Evolutionary conservation across 2,329 filamentous ascomycete species (phyloP).

Genomic region (Aspergillus sp.): DNA sequence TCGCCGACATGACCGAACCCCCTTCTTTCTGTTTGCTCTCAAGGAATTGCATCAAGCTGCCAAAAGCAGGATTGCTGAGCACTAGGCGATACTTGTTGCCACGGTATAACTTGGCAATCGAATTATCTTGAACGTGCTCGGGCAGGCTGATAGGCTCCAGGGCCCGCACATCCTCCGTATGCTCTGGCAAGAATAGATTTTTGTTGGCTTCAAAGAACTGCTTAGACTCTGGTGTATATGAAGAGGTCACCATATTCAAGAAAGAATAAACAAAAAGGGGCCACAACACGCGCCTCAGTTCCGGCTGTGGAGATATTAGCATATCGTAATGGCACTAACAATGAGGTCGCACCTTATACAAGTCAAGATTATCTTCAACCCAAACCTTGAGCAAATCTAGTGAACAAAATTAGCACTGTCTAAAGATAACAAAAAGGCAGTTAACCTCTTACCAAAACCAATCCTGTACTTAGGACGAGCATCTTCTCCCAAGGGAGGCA

Average conservation of each 20-base stretch:
- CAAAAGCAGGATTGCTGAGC: slow-evolving; percentile 80
- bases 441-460: slow-evolving; percentile 57
- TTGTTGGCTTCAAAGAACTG: slow-evolving; percentile 71
- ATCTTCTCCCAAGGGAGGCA: slow-evolving; percentile 65
- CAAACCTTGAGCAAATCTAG: slow-evolving; percentile 70
- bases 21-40: slow-evolving; percentile 83
- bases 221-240: slow-evolving; percentile 70
- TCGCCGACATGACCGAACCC: slow-evolving; percentile 72
- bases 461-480: slow-evolving; percentile 76
- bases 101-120: slow-evolving; percentile 76
- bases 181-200: slow-evolving; percentile 70
- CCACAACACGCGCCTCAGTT: slow-evolving; percentile 85
- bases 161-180: slow-evolving; percentile 74
- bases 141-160: slow-evolving; percentile 74
- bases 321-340: background rate
- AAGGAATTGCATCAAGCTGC: slow-evolving; percentile 80
- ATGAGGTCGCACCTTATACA: slow-evolving; percentile 72
- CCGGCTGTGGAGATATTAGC: slow-evolving; percentile 58
- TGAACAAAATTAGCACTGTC: background rate
- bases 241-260: slow-evolving; percentile 72
- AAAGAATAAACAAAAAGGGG: slow-evolving; percentile 93
- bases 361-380: slow-evolving; percentile 87
- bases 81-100: slow-evolving; percentile 87
- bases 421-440: too few species aligned
- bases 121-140: slow-evolving; percentile 74